Conservation (phyloP, 2,329 filamentous ascomycete genomes). For the Aspergillus tubingensis region DNA sequence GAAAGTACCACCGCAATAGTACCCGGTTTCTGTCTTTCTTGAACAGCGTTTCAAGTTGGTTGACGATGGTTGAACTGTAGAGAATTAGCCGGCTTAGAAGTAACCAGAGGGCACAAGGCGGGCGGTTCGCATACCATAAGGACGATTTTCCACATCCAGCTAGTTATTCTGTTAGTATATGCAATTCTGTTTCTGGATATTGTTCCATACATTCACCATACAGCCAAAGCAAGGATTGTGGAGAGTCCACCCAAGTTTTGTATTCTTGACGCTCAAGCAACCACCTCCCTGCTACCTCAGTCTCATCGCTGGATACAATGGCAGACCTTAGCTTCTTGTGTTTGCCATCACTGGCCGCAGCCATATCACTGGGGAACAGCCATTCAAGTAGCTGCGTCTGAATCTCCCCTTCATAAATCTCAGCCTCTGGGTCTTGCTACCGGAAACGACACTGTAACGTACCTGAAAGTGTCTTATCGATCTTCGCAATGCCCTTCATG, state of each 20-base stretch:
- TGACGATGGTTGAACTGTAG: neutral
- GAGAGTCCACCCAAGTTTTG: neutral
- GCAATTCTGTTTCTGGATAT: neutral
- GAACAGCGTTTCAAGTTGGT: neutral
- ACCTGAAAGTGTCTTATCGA: neutral
- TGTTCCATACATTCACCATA: neutral
- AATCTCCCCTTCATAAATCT: neutral
- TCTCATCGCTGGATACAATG: neutral
- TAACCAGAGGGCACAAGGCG: neutral
- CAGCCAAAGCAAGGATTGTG: neutral
- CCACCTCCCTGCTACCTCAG: neutral
- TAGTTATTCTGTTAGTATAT: neutral
- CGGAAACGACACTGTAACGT: neutral
- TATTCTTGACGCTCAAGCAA: neutral
- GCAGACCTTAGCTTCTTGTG: neutral
- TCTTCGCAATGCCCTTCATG: neutral
- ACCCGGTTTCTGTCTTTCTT: neutral
- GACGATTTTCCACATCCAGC: neutral
- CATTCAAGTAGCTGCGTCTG: neutral
- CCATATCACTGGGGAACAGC: neutral
- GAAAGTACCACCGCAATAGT: neutral
- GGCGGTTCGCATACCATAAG: neutral
- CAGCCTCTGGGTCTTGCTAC: no score
- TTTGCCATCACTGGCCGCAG: neutral
- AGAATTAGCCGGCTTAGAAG: neutral